A percentile compares a stretch with the other conserved stretches of the same genome.
These are phyloP conservation scores for Bacterosira constricta DNA, from an alignment of 108 stramenopile species.

Conservation along the genomic window DNA sequence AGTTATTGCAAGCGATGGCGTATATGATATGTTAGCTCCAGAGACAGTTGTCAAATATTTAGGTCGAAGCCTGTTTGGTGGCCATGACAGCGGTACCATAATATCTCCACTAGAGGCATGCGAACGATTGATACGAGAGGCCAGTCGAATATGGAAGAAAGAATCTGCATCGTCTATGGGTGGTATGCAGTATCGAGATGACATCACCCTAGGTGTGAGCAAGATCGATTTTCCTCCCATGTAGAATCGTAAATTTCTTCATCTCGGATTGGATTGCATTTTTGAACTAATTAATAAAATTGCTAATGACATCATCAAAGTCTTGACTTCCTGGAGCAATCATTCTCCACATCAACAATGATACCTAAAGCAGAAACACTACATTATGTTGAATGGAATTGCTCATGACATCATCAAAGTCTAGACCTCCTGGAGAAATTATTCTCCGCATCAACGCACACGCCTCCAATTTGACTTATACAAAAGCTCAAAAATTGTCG, in stretches of 20 bases:
- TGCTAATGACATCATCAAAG: too few relatives aligned
- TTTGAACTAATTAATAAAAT: too few relatives aligned
- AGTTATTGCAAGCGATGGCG: slow-evolving; percentile 77
- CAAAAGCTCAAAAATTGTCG: slow-evolving; percentile 25
- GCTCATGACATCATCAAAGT: neutral
- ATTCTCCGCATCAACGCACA: neutral
- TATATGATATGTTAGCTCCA: slow-evolving; percentile 54
- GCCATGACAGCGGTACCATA: neutral
- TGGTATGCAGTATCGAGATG: slow-evolving; percentile 33
- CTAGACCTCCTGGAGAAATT: neutral
- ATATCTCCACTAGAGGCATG: slow-evolving; percentile 21
- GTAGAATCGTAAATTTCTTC: too few relatives aligned
- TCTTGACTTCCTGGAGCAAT: neutral
- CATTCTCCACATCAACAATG: neutral
- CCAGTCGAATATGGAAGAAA: slow-evolving; percentile 30
- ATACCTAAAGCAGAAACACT: too few relatives aligned
- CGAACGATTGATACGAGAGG: slow-evolving; percentile 46
- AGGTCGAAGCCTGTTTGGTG: slow-evolving; percentile 32
- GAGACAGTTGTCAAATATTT: slow-evolving; percentile 26
- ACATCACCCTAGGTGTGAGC: slow-evolving; percentile 41
- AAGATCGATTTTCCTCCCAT: slow-evolving; percentile 12
- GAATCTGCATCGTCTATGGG: too few relatives aligned
- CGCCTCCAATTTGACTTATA: slow-evolving; percentile 1
- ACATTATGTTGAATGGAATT: neutral
- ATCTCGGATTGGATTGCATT: too few relatives aligned